Base-by-base conservation (phyloP, 2,329 filamentous ascomycete species). In the Penicillium sp. region DNA sequence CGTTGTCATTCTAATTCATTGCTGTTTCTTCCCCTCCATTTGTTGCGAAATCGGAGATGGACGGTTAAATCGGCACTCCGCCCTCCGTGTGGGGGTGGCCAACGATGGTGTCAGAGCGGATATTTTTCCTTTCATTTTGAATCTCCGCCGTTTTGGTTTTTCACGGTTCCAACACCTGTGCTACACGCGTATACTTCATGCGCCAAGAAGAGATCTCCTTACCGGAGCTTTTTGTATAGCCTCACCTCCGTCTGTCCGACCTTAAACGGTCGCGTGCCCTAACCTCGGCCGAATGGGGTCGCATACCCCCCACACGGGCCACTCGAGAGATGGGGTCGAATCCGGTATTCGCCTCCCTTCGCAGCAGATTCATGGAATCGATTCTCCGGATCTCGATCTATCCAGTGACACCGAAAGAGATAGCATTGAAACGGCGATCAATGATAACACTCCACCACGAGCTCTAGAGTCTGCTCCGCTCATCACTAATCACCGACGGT, bases 381-480 rank as follows among this genome's bases (percentile, higher is more conserved):
- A 52, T 10, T 44, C 46, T 12, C 37, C 18, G n/a, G 2, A 48
- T 33, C 24, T 37, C 29, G 52, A 58, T 10, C 27, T 33, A 8
- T 50, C 55, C 0, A 51, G 29, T 37, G 53, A 64, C 12, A 55
- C 53, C 21, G 59, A 62, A 15, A 27, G 54, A 9, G 41, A 56
- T 15, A 65, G 56, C 33, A 49, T 59, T 3, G 55, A 56, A 17
- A 62, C 63, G 2, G 53, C 53, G 15, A 59, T 63, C 7, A 49
- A 54, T 27, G 49, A 60, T 24, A 42, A 51, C 3, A 27, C 46
- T 9, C 40, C 52, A 12, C 33, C 46, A 8, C 46, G 32, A 24
- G 26, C 27, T 13, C 44, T 61, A 4, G 45, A 15, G 10, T 51
- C 54, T 7, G 37, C 58, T 5, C 56, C 66, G 7, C 42, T 59